A percentile compares a stretch with the other conserved stretches of the same genome.
Evolutionary conservation across 371 early-diverging fungal species (phyloP).

Genomic region (Rhizopus microsporus): DNA sequence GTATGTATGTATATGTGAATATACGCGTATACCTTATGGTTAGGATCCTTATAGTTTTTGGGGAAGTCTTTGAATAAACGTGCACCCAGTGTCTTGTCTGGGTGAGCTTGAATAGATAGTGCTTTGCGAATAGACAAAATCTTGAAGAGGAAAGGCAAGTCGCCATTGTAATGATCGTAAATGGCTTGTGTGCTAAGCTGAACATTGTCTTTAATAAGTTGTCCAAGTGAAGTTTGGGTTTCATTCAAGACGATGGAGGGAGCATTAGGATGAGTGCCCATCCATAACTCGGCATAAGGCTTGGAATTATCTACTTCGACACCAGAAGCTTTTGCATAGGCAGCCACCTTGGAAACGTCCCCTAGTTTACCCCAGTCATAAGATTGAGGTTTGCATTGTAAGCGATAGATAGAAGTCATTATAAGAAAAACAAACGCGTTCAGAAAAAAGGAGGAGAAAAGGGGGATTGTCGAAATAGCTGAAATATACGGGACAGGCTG

Average conservation of each 20-base stretch:
- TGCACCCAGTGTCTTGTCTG: slow-evolving; percentile 86
- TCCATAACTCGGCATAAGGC: slow-evolving; percentile 98
- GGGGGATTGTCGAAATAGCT: not conserved
- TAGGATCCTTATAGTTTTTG: slow-evolving; percentile 79
- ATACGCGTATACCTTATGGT: slow-evolving; percentile 43
- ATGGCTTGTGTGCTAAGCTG: slow-evolving; percentile 54
- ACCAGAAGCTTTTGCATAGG: slow-evolving; percentile 68
- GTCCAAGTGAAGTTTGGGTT: slow-evolving; percentile 54
- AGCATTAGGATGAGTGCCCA: slow-evolving; percentile 97
- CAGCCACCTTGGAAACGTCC: slow-evolving; percentile 77
- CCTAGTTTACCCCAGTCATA: slow-evolving; percentile 98
- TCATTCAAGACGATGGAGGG: slow-evolving; percentile 64
- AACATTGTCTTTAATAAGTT: slow-evolving; percentile 49
- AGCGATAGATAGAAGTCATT: slow-evolving; percentile 50
- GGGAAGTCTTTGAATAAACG: slow-evolving; percentile 74
- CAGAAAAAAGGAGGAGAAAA: slow-evolving; percentile 1
- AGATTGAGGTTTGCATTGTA: slow-evolving; percentile 67
- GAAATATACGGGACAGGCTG: not conserved
- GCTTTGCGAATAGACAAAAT: slow-evolving; percentile 94
- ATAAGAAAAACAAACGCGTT: slow-evolving; percentile 1
- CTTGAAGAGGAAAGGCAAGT: slow-evolving; percentile 96
- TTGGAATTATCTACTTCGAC: slow-evolving; percentile 56
- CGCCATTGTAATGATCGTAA: slow-evolving; percentile 64
- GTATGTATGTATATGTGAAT: not conserved
- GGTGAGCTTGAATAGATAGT: slow-evolving; percentile 98